Base-by-base conservation (phyloP, 148 eudicot genomes). In the Amaranthus cruentus region DNA sequence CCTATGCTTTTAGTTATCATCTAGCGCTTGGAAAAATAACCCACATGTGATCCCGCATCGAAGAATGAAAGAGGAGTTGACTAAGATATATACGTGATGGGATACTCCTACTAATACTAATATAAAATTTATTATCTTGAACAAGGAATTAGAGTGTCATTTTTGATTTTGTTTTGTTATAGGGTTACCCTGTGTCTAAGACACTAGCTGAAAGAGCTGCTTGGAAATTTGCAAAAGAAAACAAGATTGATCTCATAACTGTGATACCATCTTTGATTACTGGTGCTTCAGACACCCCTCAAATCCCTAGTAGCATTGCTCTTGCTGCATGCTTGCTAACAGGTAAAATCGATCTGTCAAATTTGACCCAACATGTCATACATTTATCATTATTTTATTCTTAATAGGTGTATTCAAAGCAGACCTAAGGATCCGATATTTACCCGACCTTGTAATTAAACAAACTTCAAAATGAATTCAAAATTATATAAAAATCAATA, bases 151-250 rank as follows among this genome's bases (percentile, higher is more conserved):
- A 18, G 6, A 59, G 55, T 7, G 9, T 18, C 18, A 18, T 18
- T 18, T 18, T 7, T 18, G 47, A 75, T 58, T 46, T 15, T 6
- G 52, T 46, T n/a, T 2, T 13, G 8, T 50, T 15, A 66, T 77
- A 88, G 92, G 92, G 92, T 2, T 88, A 88, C 69, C 88, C 88
- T 58, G 86, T 71, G 0, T 88, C 92, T 2, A 88, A 88, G 80
- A 75, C 87, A 46, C 73, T 87, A 56, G 92, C 88, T 56, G 92
- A 88, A 81, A 83, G 70, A 59, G 78, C 72, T 48, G 92, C 92
- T 56, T 88, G 90, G 92, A 81, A 85, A 76, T 85, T 83, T 42
- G 88, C 92, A 0, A 10, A 87, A 70, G 88, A 88, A 77, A 85
- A 88, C 69, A 85, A 82, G 76, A 71, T 88, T 14, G 83, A 88